Evolutionary conservation across 345 rosid genomes (phyloP), one percentile per base, ranked within the genome.

Genomic region (Cardiospermum halicacabum): DNA sequence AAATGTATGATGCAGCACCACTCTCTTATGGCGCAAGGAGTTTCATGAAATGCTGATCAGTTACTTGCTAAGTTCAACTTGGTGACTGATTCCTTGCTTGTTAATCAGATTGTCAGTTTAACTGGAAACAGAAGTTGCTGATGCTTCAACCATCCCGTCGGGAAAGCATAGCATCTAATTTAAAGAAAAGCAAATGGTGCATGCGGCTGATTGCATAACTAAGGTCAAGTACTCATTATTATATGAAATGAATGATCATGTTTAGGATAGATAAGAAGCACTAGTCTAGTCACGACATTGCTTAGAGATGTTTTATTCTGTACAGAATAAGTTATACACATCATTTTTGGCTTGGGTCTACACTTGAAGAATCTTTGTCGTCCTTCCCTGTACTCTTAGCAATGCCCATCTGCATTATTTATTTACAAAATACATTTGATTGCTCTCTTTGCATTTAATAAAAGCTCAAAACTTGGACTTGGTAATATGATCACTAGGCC

Each of bases 41-140:
- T 53, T 51, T 53, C 25, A 45, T 10, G 68, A 32, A 36, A 32
- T 53, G 15, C 37, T 16, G 16, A 11, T 5, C 25, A 26, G 55
- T 15, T 18, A 19, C 4, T 26, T 5, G 13, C 19, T 3, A 42
- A 25, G 58, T 30, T 59, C 56, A 60, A 32, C 27, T 51, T 54
- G 56, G 36, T 57, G 30, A 60, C 39, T 1, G 27, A 56, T 32
- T 15, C 60, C 15, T 36, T 61, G 30, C 32, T 34, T 21, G 58
- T 36, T 62, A 26, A 19, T 64, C 76, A 74, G 76, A 53, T 68
- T 10, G 24, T 62, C 68, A 10, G 58, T 66, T 57, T 51, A 50
- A 56, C n/a, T 25, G 42, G 42, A 32, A n/a, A 47, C 16, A 26
- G 65, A 15, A 60, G 22, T 36, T 16, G 5, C 40, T 18, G 2